phyloP scores from a whole-genome alignment of 2,329 filamentous ascomycete species.

The Penicillium sp. region DNA sequence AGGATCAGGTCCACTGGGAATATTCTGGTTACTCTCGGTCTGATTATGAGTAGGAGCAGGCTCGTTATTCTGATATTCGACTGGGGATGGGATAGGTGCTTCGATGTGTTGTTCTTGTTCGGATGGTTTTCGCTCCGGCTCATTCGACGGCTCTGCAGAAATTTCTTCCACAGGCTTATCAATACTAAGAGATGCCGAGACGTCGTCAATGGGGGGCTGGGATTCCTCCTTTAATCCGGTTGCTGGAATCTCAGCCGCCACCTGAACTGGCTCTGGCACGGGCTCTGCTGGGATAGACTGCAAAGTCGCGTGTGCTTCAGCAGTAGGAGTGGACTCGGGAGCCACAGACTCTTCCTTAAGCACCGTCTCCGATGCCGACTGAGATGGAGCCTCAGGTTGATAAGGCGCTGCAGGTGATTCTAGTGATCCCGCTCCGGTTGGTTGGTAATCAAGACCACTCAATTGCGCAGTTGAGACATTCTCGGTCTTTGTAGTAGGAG shows the following conservation, averaged over 20 bases:
- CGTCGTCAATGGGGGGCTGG: not conserved
- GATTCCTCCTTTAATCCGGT: constrained; percentile 1
- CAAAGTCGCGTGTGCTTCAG: not conserved
- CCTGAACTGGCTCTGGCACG: not conserved
- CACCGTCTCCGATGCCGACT: not conserved
- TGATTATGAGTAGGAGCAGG: not conserved
- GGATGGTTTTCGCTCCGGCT: not conserved
- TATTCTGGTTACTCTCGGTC: not conserved
- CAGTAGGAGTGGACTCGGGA: not conserved
- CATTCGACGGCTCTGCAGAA: not conserved
- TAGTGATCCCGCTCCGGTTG: not conserved
- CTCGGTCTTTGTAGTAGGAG: constrained; percentile 7
- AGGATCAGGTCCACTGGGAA: not conserved
- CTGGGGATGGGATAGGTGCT: not conserved
- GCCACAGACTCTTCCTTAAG: constrained; percentile 1
- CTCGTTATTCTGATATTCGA: not conserved
- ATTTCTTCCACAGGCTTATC: not conserved
- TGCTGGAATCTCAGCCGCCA: not conserved
- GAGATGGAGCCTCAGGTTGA: not conserved
- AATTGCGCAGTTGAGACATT: not conserved
- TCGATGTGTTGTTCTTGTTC: not conserved
- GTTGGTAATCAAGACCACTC: not conserved
- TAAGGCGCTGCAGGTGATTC: not conserved
- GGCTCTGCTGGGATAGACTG: not conserved
- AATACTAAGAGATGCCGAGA: not conserved